Percentiles rank a stretch among this genome's conserved stretches.
These are phyloP conservation scores for Termitomyces sp. DNA, from an alignment of 768 basidiomycete genomes.

Conservation along the genomic window DNA sequence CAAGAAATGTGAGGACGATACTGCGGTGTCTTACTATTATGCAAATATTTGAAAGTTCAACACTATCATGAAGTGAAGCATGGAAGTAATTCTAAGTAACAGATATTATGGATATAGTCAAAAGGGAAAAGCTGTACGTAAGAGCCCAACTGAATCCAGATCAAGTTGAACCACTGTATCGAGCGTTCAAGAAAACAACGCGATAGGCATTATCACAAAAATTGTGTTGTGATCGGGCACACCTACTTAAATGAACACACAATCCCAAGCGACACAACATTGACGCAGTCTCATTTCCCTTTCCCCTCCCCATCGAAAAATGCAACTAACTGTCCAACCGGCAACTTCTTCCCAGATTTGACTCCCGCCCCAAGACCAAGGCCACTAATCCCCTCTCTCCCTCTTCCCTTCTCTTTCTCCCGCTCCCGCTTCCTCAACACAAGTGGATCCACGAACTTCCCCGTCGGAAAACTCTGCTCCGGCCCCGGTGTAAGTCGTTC, in stretches of 20 bases:
- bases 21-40: too few species aligned
- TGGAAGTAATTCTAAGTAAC: neutral
- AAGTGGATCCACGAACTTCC: constrained; percentile 75
- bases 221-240: neutral
- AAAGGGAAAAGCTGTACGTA: neutral
- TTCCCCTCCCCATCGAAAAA: constrained; percentile 64
- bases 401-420: constrained; percentile 32
- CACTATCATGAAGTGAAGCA: neutral
- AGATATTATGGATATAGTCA: neutral
- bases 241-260: neutral
- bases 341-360: constrained; percentile 53
- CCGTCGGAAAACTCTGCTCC: constrained; percentile 24
- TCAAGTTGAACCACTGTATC: neutral
- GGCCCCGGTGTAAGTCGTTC: constrained; percentile 19
- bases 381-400: neutral
- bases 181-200: too few species aligned
- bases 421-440: constrained; percentile 65
- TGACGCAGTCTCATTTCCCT: neutral
- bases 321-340: constrained; percentile 75
- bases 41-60: neutral
- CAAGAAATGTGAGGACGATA: neutral
- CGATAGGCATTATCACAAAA: neutral
- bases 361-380: constrained; percentile 37
- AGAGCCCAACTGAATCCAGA: too few species aligned
- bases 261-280: neutral